phyloP scores from a whole-genome alignment of 164 flowering plant species.

The Liriodendron chinense region DNA sequence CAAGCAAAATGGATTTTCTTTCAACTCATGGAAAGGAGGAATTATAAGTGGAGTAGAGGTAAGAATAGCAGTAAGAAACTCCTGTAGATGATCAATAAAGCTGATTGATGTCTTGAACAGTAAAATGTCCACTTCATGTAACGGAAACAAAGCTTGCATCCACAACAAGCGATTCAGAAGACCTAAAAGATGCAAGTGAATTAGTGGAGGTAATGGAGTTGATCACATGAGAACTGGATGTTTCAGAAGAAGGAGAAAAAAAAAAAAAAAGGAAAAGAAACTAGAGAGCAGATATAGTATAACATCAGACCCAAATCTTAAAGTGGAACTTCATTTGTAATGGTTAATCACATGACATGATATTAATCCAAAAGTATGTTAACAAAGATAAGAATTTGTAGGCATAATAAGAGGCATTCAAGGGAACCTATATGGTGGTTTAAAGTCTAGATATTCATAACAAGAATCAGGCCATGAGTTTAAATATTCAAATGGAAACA shows the following conservation, averaged over 20 bases:
- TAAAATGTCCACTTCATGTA: slow-evolving; percentile 47
- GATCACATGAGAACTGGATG: not conserved
- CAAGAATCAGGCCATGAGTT: too few relatives aligned
- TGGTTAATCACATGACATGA: not conserved
- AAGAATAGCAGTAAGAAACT: slow-evolving; percentile 69
- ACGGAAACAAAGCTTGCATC: slow-evolving; percentile 84
- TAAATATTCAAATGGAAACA: too few relatives aligned
- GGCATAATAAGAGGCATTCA: not conserved
- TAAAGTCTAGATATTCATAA: too few relatives aligned
- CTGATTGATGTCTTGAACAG: slow-evolving; percentile 85
- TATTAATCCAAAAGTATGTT: not conserved
- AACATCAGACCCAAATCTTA: not conserved
- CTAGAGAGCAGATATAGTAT: too few relatives aligned
- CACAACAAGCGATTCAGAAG: slow-evolving; percentile 82
- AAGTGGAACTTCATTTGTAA: not conserved
- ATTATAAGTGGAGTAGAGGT: slow-evolving; percentile 54
- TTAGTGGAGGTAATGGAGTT: not conserved
- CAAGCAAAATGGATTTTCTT: slow-evolving; percentile 47
- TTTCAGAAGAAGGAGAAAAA: not conserved
- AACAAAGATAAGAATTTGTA: not conserved
- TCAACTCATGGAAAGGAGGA: slow-evolving; percentile 63
- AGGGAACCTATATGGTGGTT: too few relatives aligned
- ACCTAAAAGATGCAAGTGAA: slow-evolving; percentile 37
- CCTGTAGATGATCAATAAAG: slow-evolving; percentile 93
- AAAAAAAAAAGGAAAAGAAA: not conserved